Conservation (phyloP, 192 early-diverging fungal genomes). For the Chytriomyces sp. region DNA sequence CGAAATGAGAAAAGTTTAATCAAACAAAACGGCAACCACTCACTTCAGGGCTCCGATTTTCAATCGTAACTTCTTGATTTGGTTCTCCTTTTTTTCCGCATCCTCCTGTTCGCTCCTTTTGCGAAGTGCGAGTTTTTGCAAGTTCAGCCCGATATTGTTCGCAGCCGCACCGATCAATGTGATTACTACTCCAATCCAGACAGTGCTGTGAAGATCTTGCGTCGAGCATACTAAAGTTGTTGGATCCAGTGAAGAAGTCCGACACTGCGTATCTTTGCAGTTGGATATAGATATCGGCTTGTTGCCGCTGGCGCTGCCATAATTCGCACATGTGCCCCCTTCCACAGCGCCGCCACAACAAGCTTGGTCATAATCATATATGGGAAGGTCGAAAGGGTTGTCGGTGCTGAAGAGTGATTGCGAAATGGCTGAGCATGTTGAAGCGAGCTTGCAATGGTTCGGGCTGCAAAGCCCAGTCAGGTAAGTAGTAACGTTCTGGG, state of each 20-base stretch:
- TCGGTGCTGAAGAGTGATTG: constrained; percentile 23
- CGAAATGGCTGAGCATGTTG: constrained; percentile 9
- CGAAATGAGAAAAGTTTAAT: background rate
- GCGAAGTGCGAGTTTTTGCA: constrained; percentile 77
- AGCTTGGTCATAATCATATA: constrained; percentile 3
- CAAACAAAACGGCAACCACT: background rate
- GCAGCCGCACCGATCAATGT: constrained; percentile 66
- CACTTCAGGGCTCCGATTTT: constrained; percentile 21
- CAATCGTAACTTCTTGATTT: constrained; percentile 1
- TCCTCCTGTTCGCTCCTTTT: constrained; percentile 61
- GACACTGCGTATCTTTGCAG: constrained; percentile 3
- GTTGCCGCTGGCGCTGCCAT: background rate
- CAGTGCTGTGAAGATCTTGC: constrained; percentile 8
- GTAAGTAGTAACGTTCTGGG: background rate
- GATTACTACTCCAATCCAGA: constrained; percentile 77
- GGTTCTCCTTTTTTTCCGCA: constrained; percentile 34
- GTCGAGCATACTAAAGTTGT: background rate
- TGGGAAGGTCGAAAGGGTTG: constrained; percentile 21
- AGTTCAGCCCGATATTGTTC: constrained; percentile 76
- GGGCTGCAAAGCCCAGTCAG: constrained; percentile 20
- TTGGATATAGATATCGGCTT: constrained; percentile 4
- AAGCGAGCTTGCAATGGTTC: constrained; percentile 27
- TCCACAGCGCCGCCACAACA: constrained; percentile 23
- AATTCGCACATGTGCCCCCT: constrained; percentile 9
- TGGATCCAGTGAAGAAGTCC: background rate